A percentile compares a stretch with the other conserved stretches of the same genome.
phyloP scores from a whole-genome alignment of 176 grass and related monocot species.

The Hyparrhenia diplandra region DNA sequence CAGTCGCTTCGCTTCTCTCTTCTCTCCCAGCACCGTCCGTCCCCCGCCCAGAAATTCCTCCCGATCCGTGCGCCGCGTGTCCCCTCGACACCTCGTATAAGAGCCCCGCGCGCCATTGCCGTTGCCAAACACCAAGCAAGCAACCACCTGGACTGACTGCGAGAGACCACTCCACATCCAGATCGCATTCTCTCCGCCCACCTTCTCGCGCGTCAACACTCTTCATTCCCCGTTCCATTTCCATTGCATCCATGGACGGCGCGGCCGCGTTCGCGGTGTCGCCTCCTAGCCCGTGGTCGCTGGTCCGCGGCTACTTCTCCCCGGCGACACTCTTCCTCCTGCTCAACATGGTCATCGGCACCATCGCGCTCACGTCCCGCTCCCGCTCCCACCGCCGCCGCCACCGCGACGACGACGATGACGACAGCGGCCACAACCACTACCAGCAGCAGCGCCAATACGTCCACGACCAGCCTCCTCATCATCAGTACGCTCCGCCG shows the following conservation, averaged over 20 bases:
- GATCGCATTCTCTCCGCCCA: neutral
- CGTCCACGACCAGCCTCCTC: neutral
- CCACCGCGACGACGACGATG: neutral
- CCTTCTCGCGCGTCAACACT: neutral
- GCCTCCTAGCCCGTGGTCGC: constrained; percentile 29
- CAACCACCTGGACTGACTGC: neutral
- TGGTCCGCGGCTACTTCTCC: constrained; percentile 50
- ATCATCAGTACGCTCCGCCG: neutral
- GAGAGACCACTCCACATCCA: neutral
- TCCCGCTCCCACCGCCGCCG: constrained; percentile 12
- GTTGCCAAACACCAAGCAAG: neutral
- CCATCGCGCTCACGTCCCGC: constrained; percentile 75
- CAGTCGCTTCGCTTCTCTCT: constrained; percentile 8
- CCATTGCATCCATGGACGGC: neutral
- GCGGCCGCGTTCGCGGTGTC: constrained; percentile 14
- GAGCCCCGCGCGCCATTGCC: no score
- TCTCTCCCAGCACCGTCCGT: neutral
- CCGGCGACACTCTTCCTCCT: constrained; percentile 74
- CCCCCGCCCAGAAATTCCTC: neutral
- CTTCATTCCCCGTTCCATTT: neutral
- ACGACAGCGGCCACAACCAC: neutral
- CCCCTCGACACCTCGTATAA: neutral
- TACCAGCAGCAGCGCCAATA: no score
- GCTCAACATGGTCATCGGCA: constrained; percentile 78
- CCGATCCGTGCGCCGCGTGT: constrained; percentile 15